Evolutionary conservation across 2,329 filamentous ascomycete genomes (phyloP).

Genomic region (Mycogone perniciosa): DNA sequence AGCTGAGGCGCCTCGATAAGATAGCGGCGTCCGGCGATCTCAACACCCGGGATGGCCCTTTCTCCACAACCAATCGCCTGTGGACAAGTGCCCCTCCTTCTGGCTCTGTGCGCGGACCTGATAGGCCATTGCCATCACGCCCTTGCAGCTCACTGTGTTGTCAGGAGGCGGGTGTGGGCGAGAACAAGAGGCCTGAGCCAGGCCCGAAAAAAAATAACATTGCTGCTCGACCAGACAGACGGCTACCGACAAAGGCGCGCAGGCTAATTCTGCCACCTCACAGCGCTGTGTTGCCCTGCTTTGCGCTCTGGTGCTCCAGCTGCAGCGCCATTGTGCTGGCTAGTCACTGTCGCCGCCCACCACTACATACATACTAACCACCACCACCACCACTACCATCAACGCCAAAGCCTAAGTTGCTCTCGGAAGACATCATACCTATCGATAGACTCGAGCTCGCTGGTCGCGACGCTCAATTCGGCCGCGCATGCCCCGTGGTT

Average conservation of each 20-base stretch:
- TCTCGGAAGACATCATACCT: neutral
- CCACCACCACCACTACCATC: neutral
- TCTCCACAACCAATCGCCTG: slow-evolving; percentile 8
- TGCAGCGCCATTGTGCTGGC: slow-evolving; percentile 10
- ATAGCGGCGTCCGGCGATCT: neutral
- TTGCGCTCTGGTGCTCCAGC: slow-evolving; percentile 7
- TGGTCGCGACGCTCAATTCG: slow-evolving; percentile 2
- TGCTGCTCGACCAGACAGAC: slow-evolving; percentile 1
- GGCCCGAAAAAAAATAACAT: slow-evolving; percentile 8
- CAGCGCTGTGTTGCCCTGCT: slow-evolving; percentile 8
- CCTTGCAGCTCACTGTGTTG: slow-evolving; percentile 9
- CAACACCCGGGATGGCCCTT: slow-evolving; percentile 8
- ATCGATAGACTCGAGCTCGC: slow-evolving; percentile 2
- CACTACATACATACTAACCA: neutral
- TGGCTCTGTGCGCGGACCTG: slow-evolving; percentile 3
- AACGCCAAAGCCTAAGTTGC: neutral
- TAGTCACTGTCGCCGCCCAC: neutral
- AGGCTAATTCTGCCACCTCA: slow-evolving; percentile 4
- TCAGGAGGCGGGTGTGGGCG: slow-evolving; percentile 7
- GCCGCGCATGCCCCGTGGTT: slow-evolving; percentile 16
- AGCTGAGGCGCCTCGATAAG: no score
- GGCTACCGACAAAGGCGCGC: slow-evolving; percentile 1
- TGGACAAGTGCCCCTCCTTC: slow-evolving; percentile 9
- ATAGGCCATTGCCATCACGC: slow-evolving; percentile 6
- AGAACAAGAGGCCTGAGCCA: slow-evolving; percentile 1